Base-by-base conservation (phyloP, 2,329 filamentous ascomycete species). In the Colletotrichum sp. region DNA sequence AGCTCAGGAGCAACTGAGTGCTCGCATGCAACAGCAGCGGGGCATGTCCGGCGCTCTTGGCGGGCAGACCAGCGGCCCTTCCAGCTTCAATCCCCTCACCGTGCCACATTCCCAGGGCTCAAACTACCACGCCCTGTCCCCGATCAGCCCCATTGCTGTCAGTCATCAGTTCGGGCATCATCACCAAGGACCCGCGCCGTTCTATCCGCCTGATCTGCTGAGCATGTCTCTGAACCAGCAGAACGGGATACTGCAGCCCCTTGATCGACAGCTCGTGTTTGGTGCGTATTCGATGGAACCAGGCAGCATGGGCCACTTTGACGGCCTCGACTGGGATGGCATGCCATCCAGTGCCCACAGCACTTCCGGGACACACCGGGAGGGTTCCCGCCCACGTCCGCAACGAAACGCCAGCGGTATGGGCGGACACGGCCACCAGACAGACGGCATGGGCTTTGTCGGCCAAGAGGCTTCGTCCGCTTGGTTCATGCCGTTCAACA, bases 401-500 rank as follows among this genome's bases (percentile, higher is more conserved):
- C 38, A 71, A 6, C 81, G 81, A 21, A 79, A 81, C 52, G 78
- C 79, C 55, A 84, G 84, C 52, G 80, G 82, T 36, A 79, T 82
- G 57, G 83, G 81, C 69, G 83, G 78, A 28, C 79, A 82, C 9
- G 79, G 79, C 28, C 75, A 63, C 8, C 79, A 81, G 34, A 71
- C 74, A n/a, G 71, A 71, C 66, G 61, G 66, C 48, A 57, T 76
- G 67, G 75, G 72, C 8, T 72, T 71, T 3, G 79, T 80, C 64
- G 82, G 81, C 6, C 85, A 85, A 43, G 90, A 92, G 76, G 86
- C 89, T 3, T 90, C 87, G 67, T 93, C 93, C 68, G 95, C 94
- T 7, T 99, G 96, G 95, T 98, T 98, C 83, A 93, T 98, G 87
- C 95, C 96, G 2, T 98, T 98, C 85, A 98, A 98, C 82, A 92